phyloP scores from a whole-genome alignment of 441 rosid genomes.

The Theobroma grandiflorum region DNA sequence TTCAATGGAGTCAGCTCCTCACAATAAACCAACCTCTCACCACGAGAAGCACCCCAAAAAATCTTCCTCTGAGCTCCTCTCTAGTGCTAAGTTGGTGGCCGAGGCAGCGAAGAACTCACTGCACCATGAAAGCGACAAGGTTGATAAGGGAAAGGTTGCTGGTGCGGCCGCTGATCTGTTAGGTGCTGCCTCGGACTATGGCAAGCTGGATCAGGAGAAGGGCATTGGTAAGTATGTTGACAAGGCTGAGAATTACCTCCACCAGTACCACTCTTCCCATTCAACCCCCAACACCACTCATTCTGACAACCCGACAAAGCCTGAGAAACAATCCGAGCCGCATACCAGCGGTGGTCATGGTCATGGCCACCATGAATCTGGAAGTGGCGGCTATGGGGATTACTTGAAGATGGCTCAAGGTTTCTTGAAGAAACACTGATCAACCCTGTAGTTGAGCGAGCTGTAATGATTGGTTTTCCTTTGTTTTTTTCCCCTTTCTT shows the following conservation, averaged over 20 bases:
- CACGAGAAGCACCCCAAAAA: neutral
- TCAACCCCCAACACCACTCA: slow-evolving; percentile 31
- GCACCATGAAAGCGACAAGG: slow-evolving; percentile 37
- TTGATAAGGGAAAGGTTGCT: slow-evolving; percentile 56
- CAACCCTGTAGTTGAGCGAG: neutral
- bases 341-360: slow-evolving; percentile 11
- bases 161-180: slow-evolving; percentile 62
- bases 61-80: slow-evolving; percentile 50
- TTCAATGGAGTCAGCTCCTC: neutral
- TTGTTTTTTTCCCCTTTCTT: neutral
- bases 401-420: slow-evolving; percentile 64
- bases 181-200: slow-evolving; percentile 55
- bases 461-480: neutral
- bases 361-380: slow-evolving; percentile 22
- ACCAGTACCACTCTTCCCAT: slow-evolving; percentile 49
- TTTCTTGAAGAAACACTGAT: slow-evolving; percentile 48
- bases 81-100: slow-evolving; percentile 59
- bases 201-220: slow-evolving; percentile 57
- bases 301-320: neutral
- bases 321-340: neutral
- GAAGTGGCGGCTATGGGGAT: slow-evolving; percentile 42
- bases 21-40: slow-evolving; percentile 3
- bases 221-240: slow-evolving; percentile 56
- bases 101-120: slow-evolving; percentile 47
- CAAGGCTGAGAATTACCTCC: slow-evolving; percentile 61